These are phyloP conservation scores for Malassezia sp. DNA, from an alignment of 1,284 basidiomycete species.

Conservation along the genomic window DNA sequence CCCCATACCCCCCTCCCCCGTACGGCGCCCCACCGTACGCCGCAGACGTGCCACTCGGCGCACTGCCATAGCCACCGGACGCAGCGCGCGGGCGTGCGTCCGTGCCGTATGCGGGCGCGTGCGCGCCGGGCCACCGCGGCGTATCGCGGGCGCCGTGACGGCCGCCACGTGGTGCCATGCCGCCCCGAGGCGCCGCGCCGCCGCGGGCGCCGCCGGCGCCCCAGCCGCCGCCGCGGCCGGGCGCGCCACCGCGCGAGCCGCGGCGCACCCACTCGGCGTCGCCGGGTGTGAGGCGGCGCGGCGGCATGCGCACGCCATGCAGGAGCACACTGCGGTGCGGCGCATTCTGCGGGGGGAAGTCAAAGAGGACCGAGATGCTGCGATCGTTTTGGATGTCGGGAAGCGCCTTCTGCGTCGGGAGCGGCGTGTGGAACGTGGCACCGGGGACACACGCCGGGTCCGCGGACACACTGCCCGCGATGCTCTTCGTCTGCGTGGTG, in stretches of 20 bases:
- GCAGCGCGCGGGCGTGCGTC: too few species aligned
- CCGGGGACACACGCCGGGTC: slow-evolving; percentile 84
- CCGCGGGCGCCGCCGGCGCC: slow-evolving; percentile 9
- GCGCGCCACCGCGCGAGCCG: slow-evolving; percentile 39
- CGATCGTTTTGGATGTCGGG: slow-evolving; percentile 75
- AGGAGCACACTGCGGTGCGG: slow-evolving; percentile 78
- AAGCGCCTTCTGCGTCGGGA: slow-evolving; percentile 46
- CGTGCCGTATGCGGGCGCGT: not conserved
- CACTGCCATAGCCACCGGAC: too few species aligned
- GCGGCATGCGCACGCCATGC: slow-evolving; percentile 59
- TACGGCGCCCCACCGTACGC: too few species aligned
- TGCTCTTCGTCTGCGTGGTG: slow-evolving; percentile 60
- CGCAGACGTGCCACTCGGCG: too few species aligned
- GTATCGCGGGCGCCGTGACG: not conserved
- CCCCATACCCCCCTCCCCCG: slow-evolving; percentile 1
- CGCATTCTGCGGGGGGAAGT: slow-evolving; percentile 72
- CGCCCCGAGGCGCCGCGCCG: not conserved
- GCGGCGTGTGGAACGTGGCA: slow-evolving; percentile 72
- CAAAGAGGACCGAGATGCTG: slow-evolving; percentile 75
- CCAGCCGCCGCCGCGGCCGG: slow-evolving; percentile 24
- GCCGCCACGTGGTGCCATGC: not conserved
- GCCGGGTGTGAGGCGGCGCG: slow-evolving; percentile 57
- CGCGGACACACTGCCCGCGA: slow-evolving; percentile 66
- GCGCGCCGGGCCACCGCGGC: not conserved
- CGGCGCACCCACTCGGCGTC: slow-evolving; percentile 62